phyloP scores from a whole-genome alignment of 352 stramenopile genomes.

The Globisporangium carolinianum region DNA sequence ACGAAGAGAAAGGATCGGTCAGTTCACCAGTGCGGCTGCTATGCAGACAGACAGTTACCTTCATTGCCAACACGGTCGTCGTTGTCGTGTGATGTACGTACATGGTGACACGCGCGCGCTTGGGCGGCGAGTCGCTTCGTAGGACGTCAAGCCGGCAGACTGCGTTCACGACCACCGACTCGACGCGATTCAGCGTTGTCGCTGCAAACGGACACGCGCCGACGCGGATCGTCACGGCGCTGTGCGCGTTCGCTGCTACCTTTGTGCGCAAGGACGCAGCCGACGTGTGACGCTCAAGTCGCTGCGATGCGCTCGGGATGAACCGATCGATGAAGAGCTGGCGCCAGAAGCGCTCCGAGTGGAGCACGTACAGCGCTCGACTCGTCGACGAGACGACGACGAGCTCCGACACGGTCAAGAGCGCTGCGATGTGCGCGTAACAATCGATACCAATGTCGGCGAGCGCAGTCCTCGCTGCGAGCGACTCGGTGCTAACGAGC shows the following conservation, averaged over 20 bases:
- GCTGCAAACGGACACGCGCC: constrained; percentile 12
- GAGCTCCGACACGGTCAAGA: constrained; percentile 28
- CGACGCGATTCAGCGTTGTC: constrained; percentile 16
- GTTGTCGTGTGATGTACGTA: constrained; percentile 2
- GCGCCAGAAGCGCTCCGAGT: constrained; percentile 27
- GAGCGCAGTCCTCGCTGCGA: not conserved
- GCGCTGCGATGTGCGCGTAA: constrained; percentile 26
- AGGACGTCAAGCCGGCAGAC: constrained; percentile 15
- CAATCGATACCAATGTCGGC: constrained; percentile 20
- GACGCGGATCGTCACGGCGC: not conserved
- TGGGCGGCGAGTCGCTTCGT: not conserved
- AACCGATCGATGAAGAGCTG: constrained; percentile 17
- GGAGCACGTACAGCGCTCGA: constrained; percentile 8
- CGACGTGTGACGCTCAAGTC: not conserved
- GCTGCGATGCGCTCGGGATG: not conserved
- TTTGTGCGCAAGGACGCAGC: too few relatives aligned
- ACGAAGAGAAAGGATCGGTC: too few relatives aligned
- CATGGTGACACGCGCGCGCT: constrained; percentile 7
- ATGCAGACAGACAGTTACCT: too few relatives aligned
- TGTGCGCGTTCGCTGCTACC: not conserved
- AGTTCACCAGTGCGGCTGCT: too few relatives aligned
- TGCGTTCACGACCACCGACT: constrained; percentile 11
- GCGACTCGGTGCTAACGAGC: not conserved
- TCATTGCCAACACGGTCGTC: too few relatives aligned
- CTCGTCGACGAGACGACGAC: constrained; percentile 21